Conservation (phyloP, 164 flowering plant species). For the Malania oleifera region DNA sequence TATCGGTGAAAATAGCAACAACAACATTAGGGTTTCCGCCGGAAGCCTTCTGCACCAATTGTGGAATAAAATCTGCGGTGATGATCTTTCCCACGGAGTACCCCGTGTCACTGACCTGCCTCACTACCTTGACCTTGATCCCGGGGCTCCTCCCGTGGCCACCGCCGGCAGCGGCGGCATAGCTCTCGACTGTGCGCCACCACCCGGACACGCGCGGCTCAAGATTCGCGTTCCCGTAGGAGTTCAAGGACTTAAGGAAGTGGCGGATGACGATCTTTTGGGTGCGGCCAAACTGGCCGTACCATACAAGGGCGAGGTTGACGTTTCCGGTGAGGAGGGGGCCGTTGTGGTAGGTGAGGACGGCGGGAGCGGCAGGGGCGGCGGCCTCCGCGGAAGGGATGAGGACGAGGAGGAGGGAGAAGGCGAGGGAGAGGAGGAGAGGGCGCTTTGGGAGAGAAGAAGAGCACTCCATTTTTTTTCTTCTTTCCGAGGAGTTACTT, state of each 20-base stretch:
- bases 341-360: constrained; percentile 27
- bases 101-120: constrained; percentile 7
- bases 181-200: constrained; percentile 42
- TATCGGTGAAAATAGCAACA: constrained; percentile 25
- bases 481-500: too few species aligned
- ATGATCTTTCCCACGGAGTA: constrained; percentile 30
- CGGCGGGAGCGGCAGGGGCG: not conserved
- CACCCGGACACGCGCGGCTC: constrained; percentile 29
- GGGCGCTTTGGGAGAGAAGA: not conserved
- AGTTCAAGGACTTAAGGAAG: constrained; percentile 30
- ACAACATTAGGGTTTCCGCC: constrained; percentile 14
- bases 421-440: constrained; percentile 3
- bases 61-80: constrained; percentile 20
- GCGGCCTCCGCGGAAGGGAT: too few species aligned
- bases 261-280: constrained; percentile 24
- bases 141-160: not conserved
- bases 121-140: constrained; percentile 17
- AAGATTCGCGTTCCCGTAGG: not conserved
- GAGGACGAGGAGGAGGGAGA: constrained; percentile 7
- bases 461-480: too few species aligned
- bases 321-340: constrained; percentile 31
- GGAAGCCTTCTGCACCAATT: constrained; percentile 18
- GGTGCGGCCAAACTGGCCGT: constrained; percentile 27
- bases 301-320: constrained; percentile 34
- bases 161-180: not conserved